Conservation (phyloP, 2,329 filamentous ascomycete species). For the Incumbomyces lentus region DNA sequence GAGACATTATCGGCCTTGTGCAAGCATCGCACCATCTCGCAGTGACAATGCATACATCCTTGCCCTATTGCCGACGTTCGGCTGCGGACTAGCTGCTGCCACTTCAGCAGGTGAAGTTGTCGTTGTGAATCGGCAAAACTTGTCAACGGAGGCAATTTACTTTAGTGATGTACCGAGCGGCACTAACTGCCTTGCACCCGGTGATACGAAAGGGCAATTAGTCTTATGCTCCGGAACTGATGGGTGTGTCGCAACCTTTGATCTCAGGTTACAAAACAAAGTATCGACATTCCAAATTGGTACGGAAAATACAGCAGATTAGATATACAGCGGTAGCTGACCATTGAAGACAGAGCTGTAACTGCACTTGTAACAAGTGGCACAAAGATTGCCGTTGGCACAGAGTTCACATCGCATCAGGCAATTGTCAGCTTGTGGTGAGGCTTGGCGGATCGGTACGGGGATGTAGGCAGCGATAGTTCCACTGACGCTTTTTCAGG, state of each 20-base stretch:
- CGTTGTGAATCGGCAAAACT: conserved; percentile 12
- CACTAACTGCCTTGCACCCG: conserved; percentile 12
- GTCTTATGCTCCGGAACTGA: conserved; percentile 16
- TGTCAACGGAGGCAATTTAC: conserved; percentile 5
- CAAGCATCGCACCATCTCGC: conserved; percentile 5
- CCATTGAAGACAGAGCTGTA: conserved; percentile 12
- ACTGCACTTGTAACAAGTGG: conserved; percentile 15
- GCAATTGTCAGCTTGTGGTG: conserved; percentile 19
- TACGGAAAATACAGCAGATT: background rate
- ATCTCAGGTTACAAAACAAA: conserved; percentile 12
- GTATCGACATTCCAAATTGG: conserved; percentile 13
- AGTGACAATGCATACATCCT: conserved; percentile 19
- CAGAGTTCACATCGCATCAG: conserved; percentile 11
- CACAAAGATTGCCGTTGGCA: conserved; percentile 15
- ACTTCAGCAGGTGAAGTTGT: conserved; percentile 20
- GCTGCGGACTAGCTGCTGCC: conserved; percentile 15
- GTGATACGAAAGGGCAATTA: conserved; percentile 10
- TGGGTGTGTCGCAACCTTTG: conserved; percentile 16
- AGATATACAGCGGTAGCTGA: background rate
- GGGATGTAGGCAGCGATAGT: background rate
- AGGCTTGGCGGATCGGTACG: background rate
- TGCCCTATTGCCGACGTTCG: conserved; percentile 14
- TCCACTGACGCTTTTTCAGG: conserved; percentile 22
- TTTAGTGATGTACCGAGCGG: conserved; percentile 9
- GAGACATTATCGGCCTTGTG: conserved; percentile 1